Evolutionary conservation across 257 asterid species (phyloP).

Genomic region (Fraxinus excelsior): DNA sequence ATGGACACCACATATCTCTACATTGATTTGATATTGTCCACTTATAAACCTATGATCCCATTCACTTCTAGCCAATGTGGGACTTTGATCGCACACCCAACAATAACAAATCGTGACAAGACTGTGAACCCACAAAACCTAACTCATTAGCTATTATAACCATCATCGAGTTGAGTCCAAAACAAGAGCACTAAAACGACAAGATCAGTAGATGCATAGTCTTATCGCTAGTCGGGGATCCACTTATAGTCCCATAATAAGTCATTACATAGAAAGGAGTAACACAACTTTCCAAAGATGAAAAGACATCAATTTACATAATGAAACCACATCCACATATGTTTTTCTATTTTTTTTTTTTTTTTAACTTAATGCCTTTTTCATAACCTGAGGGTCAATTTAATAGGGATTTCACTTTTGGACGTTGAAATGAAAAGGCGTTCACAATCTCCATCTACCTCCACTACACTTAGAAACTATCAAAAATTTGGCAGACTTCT

Average conservation of each 20-base stretch:
- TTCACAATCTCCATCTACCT: conserved; percentile 13
- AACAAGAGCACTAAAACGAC: not conserved
- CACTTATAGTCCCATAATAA: conserved; percentile 37
- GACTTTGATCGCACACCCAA: too few relatives aligned
- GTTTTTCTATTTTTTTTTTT: not conserved
- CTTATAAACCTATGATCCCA: too few relatives aligned
- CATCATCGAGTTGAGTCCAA: not conserved
- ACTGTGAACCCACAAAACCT: too few relatives aligned
- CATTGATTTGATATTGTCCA: too few relatives aligned
- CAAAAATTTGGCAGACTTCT: not conserved
- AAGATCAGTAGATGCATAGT: conserved; percentile 28
- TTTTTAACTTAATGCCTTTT: not conserved
- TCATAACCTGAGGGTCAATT: conserved; percentile 18
- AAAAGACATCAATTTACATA: conserved; percentile 27
- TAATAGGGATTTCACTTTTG: conserved; percentile 14
- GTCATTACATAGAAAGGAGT: conserved; percentile 30
- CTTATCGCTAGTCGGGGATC: conserved; percentile 31
- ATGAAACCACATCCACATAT: conserved; percentile 14
- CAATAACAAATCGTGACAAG: not conserved
- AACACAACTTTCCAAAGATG: conserved; percentile 19
- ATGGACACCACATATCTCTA: too few relatives aligned
- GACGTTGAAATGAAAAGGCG: conserved; percentile 31
- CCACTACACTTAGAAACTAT: not conserved
- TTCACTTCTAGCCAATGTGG: too few relatives aligned
- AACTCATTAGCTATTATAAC: not conserved